Conservation (phyloP, 2,329 filamentous ascomycete genomes). For the Emydomyces testavorans region DNA sequence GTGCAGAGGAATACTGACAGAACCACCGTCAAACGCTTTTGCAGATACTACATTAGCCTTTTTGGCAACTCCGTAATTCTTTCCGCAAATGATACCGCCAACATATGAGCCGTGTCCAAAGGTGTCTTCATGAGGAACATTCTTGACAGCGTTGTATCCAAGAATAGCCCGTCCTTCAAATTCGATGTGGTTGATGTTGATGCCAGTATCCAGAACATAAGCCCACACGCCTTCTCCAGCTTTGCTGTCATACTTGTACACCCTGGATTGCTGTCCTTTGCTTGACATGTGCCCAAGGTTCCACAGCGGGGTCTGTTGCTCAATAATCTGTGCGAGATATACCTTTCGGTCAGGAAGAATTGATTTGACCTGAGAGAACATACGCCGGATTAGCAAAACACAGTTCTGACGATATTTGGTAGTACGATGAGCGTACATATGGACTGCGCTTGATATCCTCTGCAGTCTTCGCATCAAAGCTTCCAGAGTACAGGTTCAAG, state of each 20-base stretch:
- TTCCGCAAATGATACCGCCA: slow-evolving; percentile 9
- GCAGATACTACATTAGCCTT: slow-evolving; percentile 8
- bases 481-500: slow-evolving; percentile 10
- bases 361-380: slow-evolving; percentile 1
- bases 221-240: slow-evolving; percentile 10
- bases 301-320: slow-evolving; percentile 5
- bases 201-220: slow-evolving; percentile 11
- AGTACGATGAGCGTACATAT: slow-evolving; percentile 3
- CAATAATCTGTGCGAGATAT: slow-evolving; percentile 5
- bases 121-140: slow-evolving; percentile 4
- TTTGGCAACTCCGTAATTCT: slow-evolving; percentile 13
- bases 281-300: slow-evolving; percentile 12
- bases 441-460: slow-evolving; percentile 10
- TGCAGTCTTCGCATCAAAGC: slow-evolving; percentile 8
- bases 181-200: slow-evolving; percentile 9
- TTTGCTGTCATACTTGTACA: slow-evolving; percentile 10
- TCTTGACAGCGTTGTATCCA: slow-evolving; percentile 9
- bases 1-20: neutral
- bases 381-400: neutral
- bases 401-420: neutral
- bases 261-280: slow-evolving; percentile 3
- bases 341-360: slow-evolving; percentile 6
- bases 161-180: slow-evolving; percentile 10
- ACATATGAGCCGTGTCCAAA: slow-evolving; percentile 10
- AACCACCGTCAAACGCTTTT: slow-evolving; percentile 10